Base-by-base conservation (phyloP, 495 filamentous ascomycete genomes). In the Penicillium cosmopolitanum region DNA sequence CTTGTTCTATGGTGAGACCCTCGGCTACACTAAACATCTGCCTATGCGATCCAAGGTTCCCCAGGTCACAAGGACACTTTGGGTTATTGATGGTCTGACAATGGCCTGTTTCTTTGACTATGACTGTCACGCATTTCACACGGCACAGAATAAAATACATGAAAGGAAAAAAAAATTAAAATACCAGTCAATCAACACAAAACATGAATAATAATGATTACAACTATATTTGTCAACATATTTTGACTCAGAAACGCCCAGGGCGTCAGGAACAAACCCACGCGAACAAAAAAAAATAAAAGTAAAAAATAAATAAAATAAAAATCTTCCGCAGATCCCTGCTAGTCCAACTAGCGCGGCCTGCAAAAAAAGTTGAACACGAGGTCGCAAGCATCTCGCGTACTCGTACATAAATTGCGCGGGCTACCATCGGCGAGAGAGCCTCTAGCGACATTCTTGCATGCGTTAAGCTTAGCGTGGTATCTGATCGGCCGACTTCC, bases 191-290 rank as follows among this genome's bases (percentile, higher is more conserved):
- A 40, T 13, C 15, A 40, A 40, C 36, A 40, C 15, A n/a, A n/a
- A 46, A 10, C 16, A 46, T 48, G 46, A 23, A 48, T 48, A 48
- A 15, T 48, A 19, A 48, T 48, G 46, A 44, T 44, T 16, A 48
- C 10, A 9, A 11, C 19, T 6, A 48, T 25, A 28, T 48, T 48
- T 46, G 42, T 46, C 28, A 46, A 48, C 11, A 28, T 1, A 44
- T 44, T 44, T 48, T 48, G 46, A 48, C 46, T 48, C 46, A 48
- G 46, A 48, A 48, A 23, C 19, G 46, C 10, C 21, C 19, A n/a
- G 42, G 46, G 9, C 23, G 46, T 48, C 15, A 44, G 42, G 16
- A 44, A 44, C 16, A 16, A 31, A 31, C 28, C 28, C 28, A 7
- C 28, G 28, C 28, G 28, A 31, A 31, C 4, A 31, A 31, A 31